Conservation (phyloP, 2,329 filamentous ascomycete species). For the Dactylellina cionopaga region DNA sequence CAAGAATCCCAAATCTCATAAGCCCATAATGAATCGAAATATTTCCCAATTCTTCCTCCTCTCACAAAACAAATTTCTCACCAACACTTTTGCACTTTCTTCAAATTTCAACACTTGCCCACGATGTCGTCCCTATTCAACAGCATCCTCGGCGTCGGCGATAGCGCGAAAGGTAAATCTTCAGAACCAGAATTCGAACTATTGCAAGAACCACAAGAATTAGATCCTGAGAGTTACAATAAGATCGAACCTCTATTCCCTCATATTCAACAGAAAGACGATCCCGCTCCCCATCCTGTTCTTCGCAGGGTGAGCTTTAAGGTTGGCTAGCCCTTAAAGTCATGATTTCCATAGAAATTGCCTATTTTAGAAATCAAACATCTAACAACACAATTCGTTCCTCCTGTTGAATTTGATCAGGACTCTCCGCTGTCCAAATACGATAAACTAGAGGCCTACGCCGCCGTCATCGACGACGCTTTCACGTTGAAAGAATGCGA, state of each 20-base stretch:
- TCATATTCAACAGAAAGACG: constrained; percentile 18
- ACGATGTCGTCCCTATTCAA: constrained; percentile 43
- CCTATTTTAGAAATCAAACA: constrained; percentile 22
- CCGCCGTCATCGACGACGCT: constrained; percentile 55
- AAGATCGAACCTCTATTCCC: constrained; percentile 46
- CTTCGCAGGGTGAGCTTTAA: constrained; percentile 37
- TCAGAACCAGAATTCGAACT: constrained; percentile 19
- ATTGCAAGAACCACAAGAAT: constrained; percentile 29
- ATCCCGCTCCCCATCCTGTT: constrained; percentile 20
- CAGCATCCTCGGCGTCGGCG: constrained; percentile 14
- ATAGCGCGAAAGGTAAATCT: neutral
- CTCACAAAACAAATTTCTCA: neutral
- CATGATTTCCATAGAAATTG: neutral
- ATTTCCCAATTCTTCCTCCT: neutral
- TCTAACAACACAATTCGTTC: constrained; percentile 17
- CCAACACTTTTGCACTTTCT: neutral
- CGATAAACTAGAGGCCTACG: constrained; percentile 34
- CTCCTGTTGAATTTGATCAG: too few relatives aligned
- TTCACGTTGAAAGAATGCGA: constrained; percentile 56
- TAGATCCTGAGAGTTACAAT: constrained; percentile 36
- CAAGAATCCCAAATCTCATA: neutral
- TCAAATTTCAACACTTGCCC: neutral
- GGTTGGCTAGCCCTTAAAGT: constrained; percentile 7
- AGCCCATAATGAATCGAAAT: neutral
- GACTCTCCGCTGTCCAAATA: constrained; percentile 28